Evolutionary conservation across 2,329 filamentous ascomycete species (phyloP).

Genomic region (Aspergillus sp.): DNA sequence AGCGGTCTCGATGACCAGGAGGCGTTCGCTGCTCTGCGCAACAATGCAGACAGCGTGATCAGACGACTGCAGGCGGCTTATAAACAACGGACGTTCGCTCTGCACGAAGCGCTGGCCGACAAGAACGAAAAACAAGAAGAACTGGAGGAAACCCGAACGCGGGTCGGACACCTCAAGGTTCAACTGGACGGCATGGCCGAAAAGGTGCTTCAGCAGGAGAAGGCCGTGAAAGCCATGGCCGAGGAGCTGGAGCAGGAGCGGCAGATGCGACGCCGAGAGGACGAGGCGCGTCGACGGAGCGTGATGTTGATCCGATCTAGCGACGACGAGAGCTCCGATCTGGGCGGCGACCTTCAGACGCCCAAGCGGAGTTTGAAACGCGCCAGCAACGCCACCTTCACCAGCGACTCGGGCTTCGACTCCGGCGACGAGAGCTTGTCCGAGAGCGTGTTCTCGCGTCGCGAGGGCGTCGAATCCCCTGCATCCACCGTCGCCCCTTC

Average conservation of each 20-base stretch:
- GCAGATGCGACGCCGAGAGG: slow-evolving; percentile 37
- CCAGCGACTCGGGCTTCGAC: slow-evolving; percentile 60
- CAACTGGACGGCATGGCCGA: slow-evolving; percentile 62
- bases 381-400: slow-evolving; percentile 41
- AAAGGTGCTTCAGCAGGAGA: slow-evolving; percentile 56
- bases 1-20: slow-evolving; percentile 51
- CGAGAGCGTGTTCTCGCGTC: slow-evolving; percentile 48
- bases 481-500: slow-evolving; percentile 39
- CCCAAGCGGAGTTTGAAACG: slow-evolving; percentile 37
- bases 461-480: slow-evolving; percentile 34
- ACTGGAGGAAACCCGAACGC: slow-evolving; percentile 59
- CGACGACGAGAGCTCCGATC: slow-evolving; percentile 34
- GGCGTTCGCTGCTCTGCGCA: slow-evolving; percentile 57
- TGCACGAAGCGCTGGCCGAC: slow-evolving; percentile 54
- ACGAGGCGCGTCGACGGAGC: slow-evolving; percentile 38
- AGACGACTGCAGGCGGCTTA: slow-evolving; percentile 58
- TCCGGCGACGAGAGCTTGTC: slow-evolving; percentile 56
- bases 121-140: slow-evolving; percentile 61
- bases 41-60: slow-evolving; percentile 57
- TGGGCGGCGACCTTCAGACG: slow-evolving; percentile 34
- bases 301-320: slow-evolving; percentile 29
- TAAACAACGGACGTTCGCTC: slow-evolving; percentile 49
- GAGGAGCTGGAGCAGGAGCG: slow-evolving; percentile 49
- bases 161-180: slow-evolving; percentile 57
- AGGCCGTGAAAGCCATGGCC: slow-evolving; percentile 53